A percentile compares a stretch with the other conserved stretches of the same genome.
Conservation (phyloP, 139 green algal species). For the Tetradesmus obliquus region DNA sequence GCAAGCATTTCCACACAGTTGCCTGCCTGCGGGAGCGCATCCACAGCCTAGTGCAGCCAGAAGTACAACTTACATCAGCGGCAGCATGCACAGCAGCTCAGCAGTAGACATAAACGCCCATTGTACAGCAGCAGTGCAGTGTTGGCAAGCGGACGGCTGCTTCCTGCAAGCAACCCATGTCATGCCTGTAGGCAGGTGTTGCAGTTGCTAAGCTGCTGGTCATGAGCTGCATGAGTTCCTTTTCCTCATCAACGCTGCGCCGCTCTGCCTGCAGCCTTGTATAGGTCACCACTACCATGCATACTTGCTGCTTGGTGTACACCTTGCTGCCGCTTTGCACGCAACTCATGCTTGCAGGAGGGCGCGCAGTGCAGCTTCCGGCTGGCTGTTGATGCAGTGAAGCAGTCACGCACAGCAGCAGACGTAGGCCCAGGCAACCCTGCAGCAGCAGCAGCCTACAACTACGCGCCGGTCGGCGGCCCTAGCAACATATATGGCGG, state of each 20-base stretch:
- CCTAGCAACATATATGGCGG: neutral
- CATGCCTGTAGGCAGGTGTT: too few species aligned
- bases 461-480: neutral
- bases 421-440: neutral
- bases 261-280: too few species aligned
- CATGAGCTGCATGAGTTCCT: too few species aligned
- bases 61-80: too few species aligned
- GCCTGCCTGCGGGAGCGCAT: neutral
- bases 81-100: too few species aligned
- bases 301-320: neutral
- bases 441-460: neutral
- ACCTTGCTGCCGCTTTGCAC: neutral
- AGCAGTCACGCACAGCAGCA: neutral
- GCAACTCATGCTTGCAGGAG: neutral
- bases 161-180: neutral
- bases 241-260: too few species aligned
- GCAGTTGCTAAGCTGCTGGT: neutral
- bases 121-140: neutral
- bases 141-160: too few species aligned
- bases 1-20: too few species aligned
- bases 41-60: too few species aligned
- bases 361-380: conserved; percentile 11
- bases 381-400: neutral
- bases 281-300: too few species aligned
- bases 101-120: too few species aligned